Percentiles rank a stretch among this genome's conserved stretches.
Conservation (phyloP, 2,329 filamentous ascomycete species). For the Triangularia verruculosa region DNA sequence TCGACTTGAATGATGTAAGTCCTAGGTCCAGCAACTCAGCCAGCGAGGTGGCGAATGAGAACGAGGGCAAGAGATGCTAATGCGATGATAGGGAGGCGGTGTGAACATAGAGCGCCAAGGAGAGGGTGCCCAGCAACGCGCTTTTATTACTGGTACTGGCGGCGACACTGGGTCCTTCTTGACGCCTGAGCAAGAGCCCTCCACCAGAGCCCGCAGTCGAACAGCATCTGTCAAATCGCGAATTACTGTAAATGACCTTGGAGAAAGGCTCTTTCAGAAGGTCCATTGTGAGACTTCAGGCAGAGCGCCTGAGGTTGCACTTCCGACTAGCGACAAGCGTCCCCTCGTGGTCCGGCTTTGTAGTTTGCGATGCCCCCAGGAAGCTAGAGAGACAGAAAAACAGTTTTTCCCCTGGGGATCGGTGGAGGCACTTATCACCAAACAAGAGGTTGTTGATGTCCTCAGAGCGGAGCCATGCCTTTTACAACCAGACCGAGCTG, state of each 20-base stretch:
- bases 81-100: too few species aligned
- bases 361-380: neutral
- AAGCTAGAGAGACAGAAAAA: neutral
- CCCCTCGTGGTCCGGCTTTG: neutral
- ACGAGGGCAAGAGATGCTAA: too few species aligned
- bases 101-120: too few species aligned
- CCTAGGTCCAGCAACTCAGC: too few species aligned
- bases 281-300: neutral
- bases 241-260: conserved; percentile 2
- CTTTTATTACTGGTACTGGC: too few species aligned
- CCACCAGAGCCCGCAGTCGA: too few species aligned
- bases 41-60: too few species aligned
- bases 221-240: too few species aligned
- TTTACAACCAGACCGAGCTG: neutral
- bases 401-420: conserved; percentile 5
- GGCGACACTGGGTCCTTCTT: too few species aligned
- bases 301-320: neutral
- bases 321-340: neutral
- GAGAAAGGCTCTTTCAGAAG: neutral
- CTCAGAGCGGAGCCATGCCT: neutral
- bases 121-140: too few species aligned
- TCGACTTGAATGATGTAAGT: too few species aligned
- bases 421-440: conserved; percentile 5
- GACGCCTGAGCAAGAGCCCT: too few species aligned
- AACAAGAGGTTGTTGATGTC: neutral